Evolutionary conservation across 2,329 filamentous ascomycete species (phyloP).

Genomic region (Penicillium sumatraense): DNA sequence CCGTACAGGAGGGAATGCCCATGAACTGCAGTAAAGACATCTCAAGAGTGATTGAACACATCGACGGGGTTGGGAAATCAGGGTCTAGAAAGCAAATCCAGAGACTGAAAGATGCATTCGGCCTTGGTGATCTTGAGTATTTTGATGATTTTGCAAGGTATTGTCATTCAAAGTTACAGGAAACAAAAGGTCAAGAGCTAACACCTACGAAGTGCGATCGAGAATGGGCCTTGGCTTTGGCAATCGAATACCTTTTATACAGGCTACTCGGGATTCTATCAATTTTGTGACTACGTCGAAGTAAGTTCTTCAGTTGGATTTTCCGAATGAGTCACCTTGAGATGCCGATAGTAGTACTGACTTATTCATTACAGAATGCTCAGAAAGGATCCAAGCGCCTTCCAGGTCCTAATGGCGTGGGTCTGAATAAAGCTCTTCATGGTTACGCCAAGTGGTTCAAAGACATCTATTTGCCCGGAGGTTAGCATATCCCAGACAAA

Average conservation of each 20-base stretch:
- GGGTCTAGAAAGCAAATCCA: slow-evolving; percentile 49
- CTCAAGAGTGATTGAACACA: slow-evolving; percentile 56
- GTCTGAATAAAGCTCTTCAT: slow-evolving; percentile 56
- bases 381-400: slow-evolving; percentile 30
- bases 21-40: slow-evolving; percentile 62
- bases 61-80: slow-evolving; percentile 55
- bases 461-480: slow-evolving; percentile 50
- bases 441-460: slow-evolving; percentile 62
- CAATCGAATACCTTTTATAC: slow-evolving; percentile 58
- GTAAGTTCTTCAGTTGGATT: slow-evolving; percentile 27
- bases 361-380: slow-evolving; percentile 37
- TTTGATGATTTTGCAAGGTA: slow-evolving; percentile 58
- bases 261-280: slow-evolving; percentile 52
- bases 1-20: slow-evolving; percentile 63
- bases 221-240: slow-evolving; percentile 63
- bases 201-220: slow-evolving; percentile 46
- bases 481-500: slow-evolving; percentile 40
- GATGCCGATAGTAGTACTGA: too few relatives aligned
- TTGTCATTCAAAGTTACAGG: background rate
- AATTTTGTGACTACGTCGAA: slow-evolving; percentile 58
- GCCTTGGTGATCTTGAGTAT: slow-evolving; percentile 55
- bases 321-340: too few relatives aligned
- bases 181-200: background rate
- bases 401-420: slow-evolving; percentile 54
- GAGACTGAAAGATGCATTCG: slow-evolving; percentile 58